A percentile compares a stretch with the other conserved stretches of the same genome.
Evolutionary conservation across 2,329 filamentous ascomycete genomes (phyloP).

Genomic region (Monosporascus sp.): DNA sequence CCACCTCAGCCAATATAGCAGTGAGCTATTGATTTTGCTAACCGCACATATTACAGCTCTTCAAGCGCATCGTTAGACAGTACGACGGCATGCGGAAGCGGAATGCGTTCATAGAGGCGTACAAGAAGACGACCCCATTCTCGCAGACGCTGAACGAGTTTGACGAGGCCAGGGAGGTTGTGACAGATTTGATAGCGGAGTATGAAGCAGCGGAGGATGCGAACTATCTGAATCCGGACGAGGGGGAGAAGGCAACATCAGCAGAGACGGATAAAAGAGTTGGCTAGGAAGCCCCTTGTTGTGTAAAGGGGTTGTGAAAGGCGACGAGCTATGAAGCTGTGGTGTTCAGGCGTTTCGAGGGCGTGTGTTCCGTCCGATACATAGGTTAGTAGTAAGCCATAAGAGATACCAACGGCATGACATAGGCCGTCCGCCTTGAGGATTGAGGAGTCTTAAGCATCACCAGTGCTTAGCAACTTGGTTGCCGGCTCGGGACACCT

Average conservation of each 20-base stretch:
- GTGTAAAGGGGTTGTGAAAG: no score
- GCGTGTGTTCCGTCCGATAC: no score
- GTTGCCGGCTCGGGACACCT: not conserved
- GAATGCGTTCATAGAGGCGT: conserved; percentile 92
- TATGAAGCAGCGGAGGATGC: conserved; percentile 93
- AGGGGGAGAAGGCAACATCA: conserved; percentile 45
- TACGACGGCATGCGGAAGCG: conserved; percentile 94
- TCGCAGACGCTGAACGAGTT: conserved; percentile 89
- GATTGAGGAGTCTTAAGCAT: no score
- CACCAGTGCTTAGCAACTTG: not conserved
- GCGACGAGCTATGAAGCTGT: no score
- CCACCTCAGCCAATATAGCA: no score
- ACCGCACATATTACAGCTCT: conserved; percentile 50
- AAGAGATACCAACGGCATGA: no score
- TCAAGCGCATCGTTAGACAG: conserved; percentile 87
- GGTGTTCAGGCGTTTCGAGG: no score
- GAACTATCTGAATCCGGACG: conserved; percentile 78
- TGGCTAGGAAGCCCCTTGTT: conserved; percentile 19
- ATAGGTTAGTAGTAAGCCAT: no score
- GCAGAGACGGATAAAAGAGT: conserved; percentile 49
- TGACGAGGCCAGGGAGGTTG: conserved; percentile 88
- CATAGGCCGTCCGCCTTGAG: no score
- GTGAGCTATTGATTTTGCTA: not conserved
- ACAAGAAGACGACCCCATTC: conserved; percentile 94
- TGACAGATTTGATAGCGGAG: conserved; percentile 84